phyloP scores from a whole-genome alignment of 2,329 filamentous ascomycete genomes.

The Teratosphaeria gauchensis region DNA sequence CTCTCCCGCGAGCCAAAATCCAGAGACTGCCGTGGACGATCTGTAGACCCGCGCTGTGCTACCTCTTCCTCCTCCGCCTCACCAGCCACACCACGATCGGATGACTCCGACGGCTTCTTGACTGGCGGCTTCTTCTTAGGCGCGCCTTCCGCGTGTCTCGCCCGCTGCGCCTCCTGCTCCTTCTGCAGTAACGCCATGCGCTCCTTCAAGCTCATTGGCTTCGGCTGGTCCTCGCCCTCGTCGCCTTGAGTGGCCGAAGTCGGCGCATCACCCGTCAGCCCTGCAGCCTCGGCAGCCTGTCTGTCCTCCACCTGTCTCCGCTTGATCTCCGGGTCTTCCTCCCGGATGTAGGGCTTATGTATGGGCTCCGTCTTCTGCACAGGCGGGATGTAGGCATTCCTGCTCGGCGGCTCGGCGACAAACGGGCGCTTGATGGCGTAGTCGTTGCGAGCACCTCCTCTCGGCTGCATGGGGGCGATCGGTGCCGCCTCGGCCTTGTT shows the following conservation, averaged over 20 bases:
- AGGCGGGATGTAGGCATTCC: slow-evolving; percentile 79
- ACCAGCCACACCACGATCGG: slow-evolving; percentile 21
- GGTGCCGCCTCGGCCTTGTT: slow-evolving; percentile 83
- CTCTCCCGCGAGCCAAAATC: slow-evolving; percentile 25
- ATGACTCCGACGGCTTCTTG: slow-evolving; percentile 52
- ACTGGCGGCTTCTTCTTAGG: slow-evolving; percentile 63
- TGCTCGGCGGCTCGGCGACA: slow-evolving; percentile 86
- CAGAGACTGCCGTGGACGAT: slow-evolving; percentile 26
- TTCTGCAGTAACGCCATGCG: slow-evolving; percentile 88
- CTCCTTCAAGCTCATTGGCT: slow-evolving; percentile 88
- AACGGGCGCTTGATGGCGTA: slow-evolving; percentile 92
- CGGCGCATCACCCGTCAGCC: slow-evolving; percentile 36
- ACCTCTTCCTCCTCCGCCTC: slow-evolving; percentile 28
- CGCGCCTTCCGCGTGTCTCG: slow-evolving; percentile 67
- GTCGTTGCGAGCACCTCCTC: slow-evolving; percentile 47
- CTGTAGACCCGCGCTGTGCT: slow-evolving; percentile 19
- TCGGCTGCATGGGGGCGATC: slow-evolving; percentile 80
- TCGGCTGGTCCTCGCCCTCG: slow-evolving; percentile 69
- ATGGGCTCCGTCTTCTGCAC: slow-evolving; percentile 56
- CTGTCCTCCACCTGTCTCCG: slow-evolving; percentile 56
- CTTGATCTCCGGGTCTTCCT: slow-evolving; percentile 64
- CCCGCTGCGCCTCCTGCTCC: slow-evolving; percentile 83
- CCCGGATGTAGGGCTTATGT: slow-evolving; percentile 70
- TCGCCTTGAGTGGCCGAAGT: slow-evolving; percentile 34
- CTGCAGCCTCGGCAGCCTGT: slow-evolving; percentile 60